Evolutionary conservation across 305 asterid genomes (phyloP).

Genomic region (Fraxinus sp.): DNA sequence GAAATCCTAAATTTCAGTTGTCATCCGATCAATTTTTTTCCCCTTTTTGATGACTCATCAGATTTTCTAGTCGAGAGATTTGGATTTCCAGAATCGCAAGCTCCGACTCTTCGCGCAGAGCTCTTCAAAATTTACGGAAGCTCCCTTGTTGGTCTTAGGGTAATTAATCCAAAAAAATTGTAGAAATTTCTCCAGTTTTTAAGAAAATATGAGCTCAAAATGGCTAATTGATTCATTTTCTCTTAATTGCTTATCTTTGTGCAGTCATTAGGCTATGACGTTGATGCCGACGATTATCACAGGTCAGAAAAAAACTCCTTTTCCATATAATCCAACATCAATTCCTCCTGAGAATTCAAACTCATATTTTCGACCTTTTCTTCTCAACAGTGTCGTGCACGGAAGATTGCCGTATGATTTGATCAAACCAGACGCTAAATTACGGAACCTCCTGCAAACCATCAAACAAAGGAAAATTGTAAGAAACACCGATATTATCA

Average conservation of each 20-base stretch:
- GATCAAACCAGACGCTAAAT: constrained; percentile 57
- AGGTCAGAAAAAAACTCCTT: constrained; percentile 35
- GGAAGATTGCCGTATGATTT: constrained; percentile 80
- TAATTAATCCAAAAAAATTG: constrained; percentile 27
- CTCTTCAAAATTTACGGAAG: constrained; percentile 81
- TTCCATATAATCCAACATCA: background rate
- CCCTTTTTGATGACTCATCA: constrained; percentile 21
- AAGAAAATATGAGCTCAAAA: background rate
- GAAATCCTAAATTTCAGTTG: background rate
- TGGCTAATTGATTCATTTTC: background rate
- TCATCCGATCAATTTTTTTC: background rate
- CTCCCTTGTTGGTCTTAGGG: constrained; percentile 87
- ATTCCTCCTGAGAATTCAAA: background rate
- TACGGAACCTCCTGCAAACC: constrained; percentile 51
- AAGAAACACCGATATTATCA: constrained; percentile 11
- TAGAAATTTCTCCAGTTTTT: background rate
- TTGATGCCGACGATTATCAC: constrained; percentile 82
- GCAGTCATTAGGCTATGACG: constrained; percentile 75
- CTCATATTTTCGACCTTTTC: background rate
- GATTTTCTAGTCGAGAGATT: constrained; percentile 67
- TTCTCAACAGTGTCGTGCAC: constrained; percentile 60
- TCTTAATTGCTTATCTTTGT: background rate
- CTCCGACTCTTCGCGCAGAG: constrained; percentile 58
- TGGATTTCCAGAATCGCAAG: constrained; percentile 61
- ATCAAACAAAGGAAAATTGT: constrained; percentile 75